Conservation (phyloP, 306 rosid species). For the Quercus robur region DNA sequence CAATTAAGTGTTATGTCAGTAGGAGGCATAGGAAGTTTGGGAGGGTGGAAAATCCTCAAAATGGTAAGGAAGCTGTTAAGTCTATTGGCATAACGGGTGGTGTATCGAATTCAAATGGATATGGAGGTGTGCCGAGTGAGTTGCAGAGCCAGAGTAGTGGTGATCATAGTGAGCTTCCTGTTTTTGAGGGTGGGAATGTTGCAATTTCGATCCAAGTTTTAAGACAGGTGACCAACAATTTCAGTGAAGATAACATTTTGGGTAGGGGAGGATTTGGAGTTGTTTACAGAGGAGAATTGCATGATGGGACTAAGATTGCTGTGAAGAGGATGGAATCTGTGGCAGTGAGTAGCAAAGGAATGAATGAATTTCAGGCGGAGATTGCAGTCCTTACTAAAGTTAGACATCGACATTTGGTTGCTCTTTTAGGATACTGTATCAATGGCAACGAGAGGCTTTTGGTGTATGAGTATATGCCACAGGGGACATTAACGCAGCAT, state of each 20-base stretch:
- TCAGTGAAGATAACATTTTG: slow-evolving; percentile 63
- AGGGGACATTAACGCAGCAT: slow-evolving; percentile 81
- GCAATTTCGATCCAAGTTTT: slow-evolving; percentile 67
- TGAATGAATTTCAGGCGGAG: slow-evolving; percentile 86
- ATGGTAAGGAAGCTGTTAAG: slow-evolving; percentile 22
- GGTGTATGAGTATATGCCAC: slow-evolving; percentile 89
- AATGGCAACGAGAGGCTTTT: slow-evolving; percentile 83
- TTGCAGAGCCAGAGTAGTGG: too few relatives aligned
- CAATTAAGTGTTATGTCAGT: slow-evolving; percentile 46
- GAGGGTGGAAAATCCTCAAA: slow-evolving; percentile 47
- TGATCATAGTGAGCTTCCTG: too few relatives aligned
- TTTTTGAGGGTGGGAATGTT: slow-evolving; percentile 22
- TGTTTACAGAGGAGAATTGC: slow-evolving; percentile 80
- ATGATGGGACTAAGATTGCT: slow-evolving; percentile 81
- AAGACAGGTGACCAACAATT: slow-evolving; percentile 64
- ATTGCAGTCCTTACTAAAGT: slow-evolving; percentile 80
- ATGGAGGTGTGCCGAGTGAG: too few relatives aligned
- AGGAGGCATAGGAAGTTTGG: slow-evolving; percentile 20
- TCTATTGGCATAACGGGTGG: slow-evolving; percentile 38
- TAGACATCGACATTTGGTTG: slow-evolving; percentile 90
- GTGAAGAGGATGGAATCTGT: slow-evolving; percentile 86
- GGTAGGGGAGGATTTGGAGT: slow-evolving; percentile 95
- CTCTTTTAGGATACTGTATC: slow-evolving; percentile 73
- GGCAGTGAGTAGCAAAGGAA: slow-evolving; percentile 63
- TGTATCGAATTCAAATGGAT: too few relatives aligned